phyloP scores from a whole-genome alignment of 202 grass and related monocot genomes.

The Thinopyrum obtusiflorum region DNA sequence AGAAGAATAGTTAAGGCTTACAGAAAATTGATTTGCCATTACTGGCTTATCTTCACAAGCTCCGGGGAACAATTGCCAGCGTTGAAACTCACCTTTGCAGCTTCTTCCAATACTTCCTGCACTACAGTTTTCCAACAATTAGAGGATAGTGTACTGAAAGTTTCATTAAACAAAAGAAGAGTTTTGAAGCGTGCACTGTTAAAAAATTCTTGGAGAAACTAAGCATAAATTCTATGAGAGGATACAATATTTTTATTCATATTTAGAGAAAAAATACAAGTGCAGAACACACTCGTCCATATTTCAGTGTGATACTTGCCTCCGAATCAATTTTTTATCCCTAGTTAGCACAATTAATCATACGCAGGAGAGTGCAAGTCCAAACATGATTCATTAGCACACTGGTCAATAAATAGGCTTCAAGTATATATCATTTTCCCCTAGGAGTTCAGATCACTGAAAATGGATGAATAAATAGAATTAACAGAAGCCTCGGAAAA shows the following conservation, averaged over 20 bases:
- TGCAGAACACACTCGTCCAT: neutral
- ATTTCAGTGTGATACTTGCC: neutral
- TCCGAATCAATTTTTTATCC: neutral
- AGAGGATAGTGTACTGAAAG: constrained; percentile 19
- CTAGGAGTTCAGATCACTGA: neutral
- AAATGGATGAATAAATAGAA: constrained; percentile 11
- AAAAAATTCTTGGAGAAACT: neutral
- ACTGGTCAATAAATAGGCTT: constrained; percentile 10
- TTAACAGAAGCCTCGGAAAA: neutral
- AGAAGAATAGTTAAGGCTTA: constrained; percentile 42
- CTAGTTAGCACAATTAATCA: neutral
- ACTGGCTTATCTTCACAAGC: constrained; percentile 75
- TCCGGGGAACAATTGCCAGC: constrained; percentile 95
- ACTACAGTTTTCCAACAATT: constrained; percentile 56
- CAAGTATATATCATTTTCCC: neutral
- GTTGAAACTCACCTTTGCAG: constrained; percentile 92
- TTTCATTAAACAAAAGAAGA: constrained; percentile 9
- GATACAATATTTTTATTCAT: neutral
- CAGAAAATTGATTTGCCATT: constrained; percentile 94
- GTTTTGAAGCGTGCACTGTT: neutral
- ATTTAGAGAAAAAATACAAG: neutral
- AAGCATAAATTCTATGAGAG: neutral
- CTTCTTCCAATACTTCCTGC: constrained; percentile 99
- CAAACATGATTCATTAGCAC: neutral
- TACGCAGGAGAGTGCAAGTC: neutral